Percentiles rank a stretch among this genome's conserved stretches.
These are phyloP conservation scores for Nitzschia putrida DNA, from an alignment of 108 stramenopile species.

Conservation along the genomic window DNA sequence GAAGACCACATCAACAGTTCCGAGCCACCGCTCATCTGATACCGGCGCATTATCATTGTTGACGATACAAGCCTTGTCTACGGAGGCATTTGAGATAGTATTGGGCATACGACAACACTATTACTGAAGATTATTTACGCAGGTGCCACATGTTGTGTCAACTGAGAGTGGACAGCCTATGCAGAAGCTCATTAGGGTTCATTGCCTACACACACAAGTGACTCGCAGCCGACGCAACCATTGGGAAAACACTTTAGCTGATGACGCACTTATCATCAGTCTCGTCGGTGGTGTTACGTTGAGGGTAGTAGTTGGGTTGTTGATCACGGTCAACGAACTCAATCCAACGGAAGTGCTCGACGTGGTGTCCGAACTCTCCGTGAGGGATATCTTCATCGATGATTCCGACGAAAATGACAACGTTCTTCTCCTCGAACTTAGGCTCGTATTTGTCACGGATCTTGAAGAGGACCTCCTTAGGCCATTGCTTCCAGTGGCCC, in stretches of 20 bases:
- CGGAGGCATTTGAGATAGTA: too few species aligned
- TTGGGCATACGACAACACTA: too few species aligned
- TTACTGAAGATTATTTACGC: too few species aligned
- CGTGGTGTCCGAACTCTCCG: slow-evolving; percentile 53
- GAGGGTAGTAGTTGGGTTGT: slow-evolving; percentile 53
- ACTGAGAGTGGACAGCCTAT: too few species aligned
- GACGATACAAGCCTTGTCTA: too few species aligned
- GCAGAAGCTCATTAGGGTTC: too few species aligned
- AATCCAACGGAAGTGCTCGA: slow-evolving; percentile 54
- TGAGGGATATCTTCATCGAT: slow-evolving; percentile 51
- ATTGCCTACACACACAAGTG: too few species aligned
- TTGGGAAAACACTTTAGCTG: slow-evolving; percentile 8
- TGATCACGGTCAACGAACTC: slow-evolving; percentile 55
- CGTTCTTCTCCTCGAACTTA: slow-evolving; percentile 46
- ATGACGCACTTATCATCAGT: slow-evolving; percentile 40
- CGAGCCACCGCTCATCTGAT: too few species aligned
- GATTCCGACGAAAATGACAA: slow-evolving; percentile 45
- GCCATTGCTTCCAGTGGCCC: slow-evolving; percentile 35
- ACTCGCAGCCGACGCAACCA: too few species aligned
- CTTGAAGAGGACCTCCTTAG: slow-evolving; percentile 39
- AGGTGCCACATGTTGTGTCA: too few species aligned
- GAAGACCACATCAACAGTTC: too few species aligned
- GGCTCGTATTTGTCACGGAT: slow-evolving; percentile 38
- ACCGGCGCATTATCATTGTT: too few species aligned
- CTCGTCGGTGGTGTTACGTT: slow-evolving; percentile 34